A percentile compares a stretch with the other conserved stretches of the same genome.
phyloP scores from a whole-genome alignment of 148 eudicot genomes.

The Polygonum aviculare region DNA sequence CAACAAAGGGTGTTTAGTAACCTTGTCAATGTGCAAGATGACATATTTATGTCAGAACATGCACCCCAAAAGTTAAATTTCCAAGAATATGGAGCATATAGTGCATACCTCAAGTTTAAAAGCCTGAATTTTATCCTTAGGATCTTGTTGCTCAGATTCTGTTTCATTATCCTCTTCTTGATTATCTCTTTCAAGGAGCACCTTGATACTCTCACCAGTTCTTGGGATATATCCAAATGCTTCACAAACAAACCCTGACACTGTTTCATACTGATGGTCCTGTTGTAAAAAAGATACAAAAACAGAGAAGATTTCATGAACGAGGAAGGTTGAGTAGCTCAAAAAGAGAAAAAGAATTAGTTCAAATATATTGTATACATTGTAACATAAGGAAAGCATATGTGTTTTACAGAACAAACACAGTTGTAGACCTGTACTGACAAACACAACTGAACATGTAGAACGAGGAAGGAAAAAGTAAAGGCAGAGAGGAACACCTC shows the following conservation, averaged over 20 bases:
- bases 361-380: background rate
- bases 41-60: background rate
- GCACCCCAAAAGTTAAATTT: background rate
- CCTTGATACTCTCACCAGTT: slow-evolving; percentile 85
- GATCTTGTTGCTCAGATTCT: slow-evolving; percentile 51
- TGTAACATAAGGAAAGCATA: background rate
- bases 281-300: slow-evolving; percentile 16
- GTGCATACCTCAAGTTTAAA: slow-evolving; percentile 74
- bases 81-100: background rate
- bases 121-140: slow-evolving; percentile 46
- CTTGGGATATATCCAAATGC: slow-evolving; percentile 95
- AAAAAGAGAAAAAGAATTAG: background rate
- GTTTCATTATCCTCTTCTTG: slow-evolving; percentile 48
- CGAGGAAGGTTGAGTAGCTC: background rate
- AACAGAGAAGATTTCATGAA: background rate
- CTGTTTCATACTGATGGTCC: slow-evolving; percentile 96
- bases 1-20: background rate
- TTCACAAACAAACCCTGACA: slow-evolving; percentile 91
- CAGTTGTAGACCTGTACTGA: background rate
- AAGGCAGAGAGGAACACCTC: slow-evolving; percentile 40
- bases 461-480: background rate
- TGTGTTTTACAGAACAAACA: background rate
- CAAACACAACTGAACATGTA: background rate
- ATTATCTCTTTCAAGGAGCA: slow-evolving; percentile 65
- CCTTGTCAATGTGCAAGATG: background rate